A percentile compares a stretch with the other conserved stretches of the same genome.
Conservation (phyloP, 768 basidiomycete genomes). For the Gymnopilus dilepis region DNA sequence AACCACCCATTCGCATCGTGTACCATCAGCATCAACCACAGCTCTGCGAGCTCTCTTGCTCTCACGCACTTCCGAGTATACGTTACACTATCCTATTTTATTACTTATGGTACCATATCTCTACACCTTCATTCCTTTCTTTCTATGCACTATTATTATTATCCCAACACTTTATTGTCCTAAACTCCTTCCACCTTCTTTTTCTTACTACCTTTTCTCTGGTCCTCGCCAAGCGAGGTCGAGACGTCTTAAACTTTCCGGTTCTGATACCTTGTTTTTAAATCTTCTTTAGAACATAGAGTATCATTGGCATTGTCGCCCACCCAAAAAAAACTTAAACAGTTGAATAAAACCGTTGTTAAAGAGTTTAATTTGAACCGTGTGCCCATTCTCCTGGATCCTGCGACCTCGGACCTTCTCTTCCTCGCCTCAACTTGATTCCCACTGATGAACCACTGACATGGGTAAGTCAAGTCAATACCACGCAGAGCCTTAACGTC, state of each 20-base stretch:
- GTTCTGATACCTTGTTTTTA: neutral
- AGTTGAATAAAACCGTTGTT: neutral
- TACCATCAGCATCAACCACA: slow-evolving; percentile 7
- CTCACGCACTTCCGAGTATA: slow-evolving; percentile 1
- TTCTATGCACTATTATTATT: neutral
- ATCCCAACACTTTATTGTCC: neutral
- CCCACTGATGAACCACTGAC: neutral
- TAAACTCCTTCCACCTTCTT: neutral
- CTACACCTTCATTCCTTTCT: neutral
- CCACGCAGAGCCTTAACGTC: neutral
- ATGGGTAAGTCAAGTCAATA: neutral
- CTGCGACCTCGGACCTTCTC: too few species aligned
- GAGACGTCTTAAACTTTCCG: too few species aligned
- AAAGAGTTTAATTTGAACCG: neutral
- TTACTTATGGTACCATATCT: neutral
- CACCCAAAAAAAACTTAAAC: too few species aligned
- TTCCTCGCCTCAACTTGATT: too few species aligned
- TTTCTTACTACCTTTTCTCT: neutral
- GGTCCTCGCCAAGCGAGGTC: neutral
- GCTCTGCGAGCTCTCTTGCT: neutral
- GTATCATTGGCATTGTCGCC: slow-evolving; percentile 2
- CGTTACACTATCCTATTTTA: neutral
- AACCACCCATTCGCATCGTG: neutral
- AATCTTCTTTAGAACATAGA: neutral
- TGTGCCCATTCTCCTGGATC: too few species aligned